Base-by-base conservation (phyloP, 768 basidiomycete species). In the Leccinum uliginosum region DNA sequence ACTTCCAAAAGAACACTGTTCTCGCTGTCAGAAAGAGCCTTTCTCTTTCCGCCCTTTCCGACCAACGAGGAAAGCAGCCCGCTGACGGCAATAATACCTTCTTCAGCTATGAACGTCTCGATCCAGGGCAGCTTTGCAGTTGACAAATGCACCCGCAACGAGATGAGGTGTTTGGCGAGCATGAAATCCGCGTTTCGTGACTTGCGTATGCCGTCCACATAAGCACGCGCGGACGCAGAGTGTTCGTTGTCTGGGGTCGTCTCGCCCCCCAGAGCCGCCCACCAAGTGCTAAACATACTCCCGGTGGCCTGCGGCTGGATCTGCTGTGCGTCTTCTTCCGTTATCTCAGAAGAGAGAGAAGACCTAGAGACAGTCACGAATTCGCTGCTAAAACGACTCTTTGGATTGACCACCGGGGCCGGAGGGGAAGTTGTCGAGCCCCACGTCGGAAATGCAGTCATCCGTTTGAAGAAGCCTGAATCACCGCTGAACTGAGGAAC, bases 121-220 rank as follows among this genome's bases (percentile, higher is more conserved):
- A 93, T 84, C 83, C 92, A 95, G 3, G 77, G 72, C 12, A 94
- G 58, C 57, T 84, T 85, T 0, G 88, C 90, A 0, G 93, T 94
- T 3, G 93, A 91, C 1, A 97, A 75, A 64, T 92, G 89, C 0
- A 94, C 89, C 3, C 93, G 84, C 17, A 98, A 76, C 1, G 87
- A 84, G 44, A 93, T 87, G 2, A 97, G 75, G 63, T 90, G 84
- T 65, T 90, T 93, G 51, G 82, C 77, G 26, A 93, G 77, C 64
- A 82, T 84, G 38, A 79, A 72, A 62, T 87, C 84, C 9, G 76
- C 72, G 5, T 76, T 62, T 62, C 79, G 89, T 50, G 76, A 76
- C 15, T 71, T 77, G 51, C 79, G 80, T 53, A 93, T 75, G 11
- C 78, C 76, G 49, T 84, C 79, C 38, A 86, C 83, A 71, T 88